These are phyloP conservation scores for Mycena albidolilacea DNA, from an alignment of 768 basidiomycete genomes.

Conservation along the genomic window DNA sequence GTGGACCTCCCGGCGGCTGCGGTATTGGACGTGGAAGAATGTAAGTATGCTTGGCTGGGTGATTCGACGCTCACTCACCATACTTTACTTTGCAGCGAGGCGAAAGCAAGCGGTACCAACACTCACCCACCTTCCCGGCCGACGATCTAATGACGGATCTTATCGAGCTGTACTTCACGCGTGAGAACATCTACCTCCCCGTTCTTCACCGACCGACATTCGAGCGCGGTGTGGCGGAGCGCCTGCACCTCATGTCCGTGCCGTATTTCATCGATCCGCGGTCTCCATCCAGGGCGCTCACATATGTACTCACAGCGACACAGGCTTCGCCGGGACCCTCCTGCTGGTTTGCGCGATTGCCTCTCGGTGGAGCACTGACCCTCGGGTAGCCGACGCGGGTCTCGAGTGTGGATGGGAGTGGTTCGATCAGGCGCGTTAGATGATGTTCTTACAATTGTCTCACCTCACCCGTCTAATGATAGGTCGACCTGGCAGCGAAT, in stretches of 20 bases:
- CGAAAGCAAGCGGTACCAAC: not conserved
- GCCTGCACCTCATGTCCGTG: slow-evolving; percentile 57
- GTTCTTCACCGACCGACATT: slow-evolving; percentile 84
- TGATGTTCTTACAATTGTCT: not conserved
- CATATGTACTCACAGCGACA: not conserved
- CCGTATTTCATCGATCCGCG: not conserved
- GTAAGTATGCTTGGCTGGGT: not conserved
- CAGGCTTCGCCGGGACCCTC: not conserved
- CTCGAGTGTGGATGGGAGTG: slow-evolving; percentile 76
- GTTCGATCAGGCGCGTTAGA: slow-evolving; percentile 68
- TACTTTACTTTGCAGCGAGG: not conserved
- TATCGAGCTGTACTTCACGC: slow-evolving; percentile 76
- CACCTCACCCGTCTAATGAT: not conserved
- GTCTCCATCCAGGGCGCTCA: too few species aligned
- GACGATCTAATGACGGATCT: slow-evolving; percentile 65
- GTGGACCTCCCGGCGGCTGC: slow-evolving; percentile 19
- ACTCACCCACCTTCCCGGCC: slow-evolving; percentile 62
- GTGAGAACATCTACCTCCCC: slow-evolving; percentile 71
- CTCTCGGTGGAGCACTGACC: slow-evolving; percentile 61
- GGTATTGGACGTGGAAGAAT: slow-evolving; percentile 10
- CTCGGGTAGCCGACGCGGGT: slow-evolving; percentile 54
- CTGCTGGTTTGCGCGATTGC: slow-evolving; percentile 1
- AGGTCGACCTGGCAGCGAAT: slow-evolving; percentile 67
- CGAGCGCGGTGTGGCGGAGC: slow-evolving; percentile 61
- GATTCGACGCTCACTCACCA: too few species aligned